phyloP scores from a whole-genome alignment of 352 stramenopile species.

The Pythium brachiatum region DNA sequence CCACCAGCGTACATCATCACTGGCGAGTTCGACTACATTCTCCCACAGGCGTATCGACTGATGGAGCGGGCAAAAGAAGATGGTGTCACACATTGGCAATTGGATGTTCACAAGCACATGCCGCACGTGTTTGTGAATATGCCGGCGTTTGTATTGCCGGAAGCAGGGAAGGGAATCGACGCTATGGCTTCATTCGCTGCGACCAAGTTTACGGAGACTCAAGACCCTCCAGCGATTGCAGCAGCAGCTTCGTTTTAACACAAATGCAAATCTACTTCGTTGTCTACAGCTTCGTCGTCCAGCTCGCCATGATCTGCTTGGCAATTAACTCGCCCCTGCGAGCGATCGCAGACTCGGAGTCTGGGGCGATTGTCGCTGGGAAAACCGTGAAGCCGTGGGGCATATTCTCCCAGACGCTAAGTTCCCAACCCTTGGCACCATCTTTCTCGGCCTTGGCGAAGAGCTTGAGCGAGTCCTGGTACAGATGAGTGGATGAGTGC shows the following conservation, averaged over 20 bases:
- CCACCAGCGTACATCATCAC: conserved; percentile 20
- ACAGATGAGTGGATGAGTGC: conserved; percentile 48
- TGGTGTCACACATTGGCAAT: conserved; percentile 1
- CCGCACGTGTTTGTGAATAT: conserved; percentile 16
- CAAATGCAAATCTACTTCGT: no score
- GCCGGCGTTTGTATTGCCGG: conserved; percentile 2
- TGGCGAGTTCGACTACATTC: conserved; percentile 15
- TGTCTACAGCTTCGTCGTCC: no score
- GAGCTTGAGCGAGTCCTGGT: conserved; percentile 34
- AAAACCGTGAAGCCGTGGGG: conserved; percentile 43
- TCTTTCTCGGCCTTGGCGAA: conserved; percentile 35
- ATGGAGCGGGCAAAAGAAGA: conserved; percentile 1
- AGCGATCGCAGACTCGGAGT: conserved; percentile 31
- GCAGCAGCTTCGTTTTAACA: background rate
- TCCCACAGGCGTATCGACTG: conserved; percentile 6
- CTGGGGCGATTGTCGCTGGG: conserved; percentile 37
- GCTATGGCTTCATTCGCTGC: conserved; percentile 8
- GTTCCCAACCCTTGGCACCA: conserved; percentile 37
- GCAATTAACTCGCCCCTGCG: conserved; percentile 31
- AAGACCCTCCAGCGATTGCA: background rate
- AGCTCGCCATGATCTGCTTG: background rate
- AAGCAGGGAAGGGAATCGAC: conserved; percentile 8
- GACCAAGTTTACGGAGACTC: background rate
- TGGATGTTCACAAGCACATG: conserved; percentile 20
- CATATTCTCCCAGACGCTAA: conserved; percentile 40